Conservation (phyloP, 139 green algal genomes). For the Chlamydomonas sp. region DNA sequence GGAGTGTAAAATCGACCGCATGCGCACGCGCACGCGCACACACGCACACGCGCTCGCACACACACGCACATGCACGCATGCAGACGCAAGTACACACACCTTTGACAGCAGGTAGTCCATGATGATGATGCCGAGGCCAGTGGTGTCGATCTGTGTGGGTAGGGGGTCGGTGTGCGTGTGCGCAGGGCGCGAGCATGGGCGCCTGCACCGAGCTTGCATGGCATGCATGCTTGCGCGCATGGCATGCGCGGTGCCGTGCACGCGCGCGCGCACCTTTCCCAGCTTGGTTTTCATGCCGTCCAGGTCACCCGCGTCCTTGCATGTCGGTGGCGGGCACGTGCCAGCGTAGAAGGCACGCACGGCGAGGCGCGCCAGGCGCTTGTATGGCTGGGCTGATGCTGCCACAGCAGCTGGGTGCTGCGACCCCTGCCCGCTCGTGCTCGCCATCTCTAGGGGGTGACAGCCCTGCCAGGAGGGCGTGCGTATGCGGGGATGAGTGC, state of each 20-base stretch:
- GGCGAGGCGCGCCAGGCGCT: conserved; percentile 12
- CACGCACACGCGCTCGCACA: no score
- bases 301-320: conserved; percentile 11
- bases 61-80: no score
- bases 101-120: conserved; percentile 32
- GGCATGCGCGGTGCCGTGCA: neutral
- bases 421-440: neutral
- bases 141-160: conserved; percentile 28
- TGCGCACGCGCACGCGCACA: no score
- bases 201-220: neutral
- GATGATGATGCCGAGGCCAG: conserved; percentile 27
- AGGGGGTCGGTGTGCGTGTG: neutral
- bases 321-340: conserved; percentile 23
- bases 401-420: no score
- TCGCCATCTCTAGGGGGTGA: no score
- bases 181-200: neutral
- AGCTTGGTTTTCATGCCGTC: conserved; percentile 19
- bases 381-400: neutral
- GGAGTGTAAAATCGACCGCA: no score
- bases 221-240: neutral
- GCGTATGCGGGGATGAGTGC: no score
- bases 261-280: conserved; percentile 17
- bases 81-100: conserved; percentile 12
- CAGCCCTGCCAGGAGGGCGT: no score
- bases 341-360: conserved; percentile 32